phyloP scores from a whole-genome alignment of 495 filamentous ascomycete species.

The Penicillium dipodomyicola region DNA sequence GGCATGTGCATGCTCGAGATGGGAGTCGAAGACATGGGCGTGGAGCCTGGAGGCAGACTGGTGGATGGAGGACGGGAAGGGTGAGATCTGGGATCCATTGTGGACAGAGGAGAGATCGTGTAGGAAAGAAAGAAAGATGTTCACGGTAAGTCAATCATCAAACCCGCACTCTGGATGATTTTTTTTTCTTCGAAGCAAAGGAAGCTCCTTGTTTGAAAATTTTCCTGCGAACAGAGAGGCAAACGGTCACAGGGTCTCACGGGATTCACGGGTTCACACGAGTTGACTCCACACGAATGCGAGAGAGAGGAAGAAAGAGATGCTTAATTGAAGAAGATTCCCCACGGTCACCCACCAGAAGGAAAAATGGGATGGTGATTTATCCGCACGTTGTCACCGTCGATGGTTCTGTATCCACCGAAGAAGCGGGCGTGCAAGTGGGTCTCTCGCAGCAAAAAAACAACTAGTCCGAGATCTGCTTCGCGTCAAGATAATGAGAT shows the following conservation, averaged over 20 bases:
- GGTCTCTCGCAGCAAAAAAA: slow-evolving; percentile 43
- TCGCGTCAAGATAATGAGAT: slow-evolving; percentile 40
- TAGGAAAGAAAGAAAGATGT: slow-evolving; percentile 25
- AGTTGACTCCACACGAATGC: slow-evolving; percentile 23
- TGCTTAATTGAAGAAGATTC: slow-evolving; percentile 46
- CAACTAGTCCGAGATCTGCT: slow-evolving; percentile 41
- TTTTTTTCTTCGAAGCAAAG: slow-evolving; percentile 13
- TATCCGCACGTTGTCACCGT: slow-evolving; percentile 50
- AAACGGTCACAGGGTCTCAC: slow-evolving; percentile 19
- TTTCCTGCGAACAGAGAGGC: slow-evolving; percentile 23
- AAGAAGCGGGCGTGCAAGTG: slow-evolving; percentile 46
- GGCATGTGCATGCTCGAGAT: slow-evolving; percentile 51
- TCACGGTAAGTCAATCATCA: slow-evolving; percentile 53
- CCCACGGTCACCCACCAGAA: slow-evolving; percentile 48
- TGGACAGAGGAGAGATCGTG: slow-evolving; percentile 30
- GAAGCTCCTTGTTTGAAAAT: slow-evolving; percentile 27
- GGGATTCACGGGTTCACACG: background rate
- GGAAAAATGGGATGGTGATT: slow-evolving; percentile 31
- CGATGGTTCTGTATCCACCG: slow-evolving; percentile 48
- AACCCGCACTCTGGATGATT: slow-evolving; percentile 20
- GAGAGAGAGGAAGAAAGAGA: slow-evolving; percentile 26
- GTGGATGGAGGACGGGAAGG: slow-evolving; percentile 56
- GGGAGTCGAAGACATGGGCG: slow-evolving; percentile 43
- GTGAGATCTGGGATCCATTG: slow-evolving; percentile 55
- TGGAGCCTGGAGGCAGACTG: slow-evolving; percentile 53